A percentile compares a stretch with the other conserved stretches of the same genome.
Conservation (phyloP, 2,329 filamentous ascomycete species). For the Aspergillus calidoustus region DNA sequence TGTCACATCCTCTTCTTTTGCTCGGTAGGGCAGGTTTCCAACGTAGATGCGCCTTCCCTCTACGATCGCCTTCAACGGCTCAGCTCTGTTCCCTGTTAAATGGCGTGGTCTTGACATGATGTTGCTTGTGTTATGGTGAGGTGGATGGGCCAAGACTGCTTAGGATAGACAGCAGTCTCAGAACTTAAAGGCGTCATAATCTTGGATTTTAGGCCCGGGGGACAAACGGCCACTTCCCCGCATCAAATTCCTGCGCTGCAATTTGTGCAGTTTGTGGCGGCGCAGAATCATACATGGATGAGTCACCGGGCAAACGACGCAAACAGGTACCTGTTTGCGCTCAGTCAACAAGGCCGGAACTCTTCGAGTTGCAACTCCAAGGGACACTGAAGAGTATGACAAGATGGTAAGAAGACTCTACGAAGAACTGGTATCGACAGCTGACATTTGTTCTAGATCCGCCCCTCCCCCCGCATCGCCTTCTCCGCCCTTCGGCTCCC, state of each 20-base stretch:
- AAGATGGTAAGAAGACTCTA: not conserved
- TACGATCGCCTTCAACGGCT: not conserved
- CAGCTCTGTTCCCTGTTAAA: no score
- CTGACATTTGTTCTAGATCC: not conserved
- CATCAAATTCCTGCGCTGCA: no score
- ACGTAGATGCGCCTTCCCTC: not conserved
- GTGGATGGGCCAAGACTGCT: no score
- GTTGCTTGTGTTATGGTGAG: no score
- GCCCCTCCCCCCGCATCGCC: not conserved
- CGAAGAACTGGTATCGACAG: not conserved
- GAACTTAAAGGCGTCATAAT: no score
- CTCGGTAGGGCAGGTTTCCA: not conserved
- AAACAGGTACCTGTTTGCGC: not conserved
- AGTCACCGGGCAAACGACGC: not conserved
- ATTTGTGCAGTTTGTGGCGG: not conserved
- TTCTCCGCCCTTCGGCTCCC: not conserved
- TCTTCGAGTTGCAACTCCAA: no score
- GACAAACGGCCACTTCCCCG: no score
- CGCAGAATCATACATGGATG: not conserved
- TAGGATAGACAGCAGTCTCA: no score
- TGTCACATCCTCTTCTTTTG: not conserved
- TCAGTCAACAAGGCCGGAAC: no score
- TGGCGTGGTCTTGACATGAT: no score
- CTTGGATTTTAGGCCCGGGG: no score
- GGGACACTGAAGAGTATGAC: no score